Conservation (phyloP, 106 monocot genomes). For the Dendrobium nobile region DNA sequence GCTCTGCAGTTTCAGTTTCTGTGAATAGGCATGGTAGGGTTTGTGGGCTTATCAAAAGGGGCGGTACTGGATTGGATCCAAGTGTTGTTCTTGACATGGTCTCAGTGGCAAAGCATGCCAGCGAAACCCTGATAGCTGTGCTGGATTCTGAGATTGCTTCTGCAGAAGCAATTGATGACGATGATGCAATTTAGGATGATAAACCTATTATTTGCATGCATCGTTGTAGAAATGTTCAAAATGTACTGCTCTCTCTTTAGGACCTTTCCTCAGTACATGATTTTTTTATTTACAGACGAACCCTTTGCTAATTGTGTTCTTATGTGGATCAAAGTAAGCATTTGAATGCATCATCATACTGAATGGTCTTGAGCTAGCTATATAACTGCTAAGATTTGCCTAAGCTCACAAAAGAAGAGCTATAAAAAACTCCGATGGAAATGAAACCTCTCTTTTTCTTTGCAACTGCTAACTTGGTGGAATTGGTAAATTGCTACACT, state of each 20-base stretch:
- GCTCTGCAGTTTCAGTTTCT: slow-evolving; percentile 82
- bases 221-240: not conserved
- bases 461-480: no score
- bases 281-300: not conserved
- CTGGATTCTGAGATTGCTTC: slow-evolving; percentile 76
- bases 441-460: no score
- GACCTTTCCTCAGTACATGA: not conserved
- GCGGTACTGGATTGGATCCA: slow-evolving; percentile 76
- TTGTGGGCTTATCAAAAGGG: slow-evolving; percentile 75
- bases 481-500: no score
- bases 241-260: not conserved
- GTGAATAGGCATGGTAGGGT: slow-evolving; percentile 77
- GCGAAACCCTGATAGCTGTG: slow-evolving; percentile 39
- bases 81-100: slow-evolving; percentile 86
- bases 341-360: no score
- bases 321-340: no score
- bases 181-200: not conserved
- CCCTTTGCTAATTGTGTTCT: no score
- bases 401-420: no score
- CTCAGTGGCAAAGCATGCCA: slow-evolving; percentile 67
- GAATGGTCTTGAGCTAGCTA: no score
- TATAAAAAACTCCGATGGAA: no score
- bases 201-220: not conserved
- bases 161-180: slow-evolving; percentile 42
- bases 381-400: no score